A percentile compares a stretch with the other conserved stretches of the same genome.
These are phyloP conservation scores for Cronartium ribicola DNA, from an alignment of 1,284 basidiomycete species.

Conservation along the genomic window DNA sequence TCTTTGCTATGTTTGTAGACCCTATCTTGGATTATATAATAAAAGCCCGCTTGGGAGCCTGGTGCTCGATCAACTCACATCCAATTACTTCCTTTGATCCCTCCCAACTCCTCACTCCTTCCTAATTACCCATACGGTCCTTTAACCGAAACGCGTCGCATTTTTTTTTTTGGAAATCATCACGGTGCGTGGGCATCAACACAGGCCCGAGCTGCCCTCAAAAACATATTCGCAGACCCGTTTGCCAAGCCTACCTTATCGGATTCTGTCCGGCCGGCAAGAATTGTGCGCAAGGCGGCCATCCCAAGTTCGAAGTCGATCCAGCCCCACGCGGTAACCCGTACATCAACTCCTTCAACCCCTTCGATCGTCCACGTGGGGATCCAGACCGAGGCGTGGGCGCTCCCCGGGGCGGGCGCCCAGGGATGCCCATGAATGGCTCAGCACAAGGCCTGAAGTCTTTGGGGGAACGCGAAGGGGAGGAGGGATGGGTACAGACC, in stretches of 20 bases:
- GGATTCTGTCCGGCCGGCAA: constrained; percentile 94
- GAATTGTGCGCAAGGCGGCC: constrained; percentile 74
- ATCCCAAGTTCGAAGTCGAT: constrained; percentile 54
- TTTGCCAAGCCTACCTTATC: constrained; percentile 84
- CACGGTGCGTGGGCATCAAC: background rate
- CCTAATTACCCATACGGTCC: too few relatives aligned
- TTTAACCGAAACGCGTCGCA: background rate
- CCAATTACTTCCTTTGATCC: background rate
- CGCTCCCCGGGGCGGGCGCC: constrained; percentile 1
- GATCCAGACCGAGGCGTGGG: constrained; percentile 34
- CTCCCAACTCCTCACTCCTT: too few relatives aligned
- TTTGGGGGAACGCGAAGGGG: constrained; percentile 5
- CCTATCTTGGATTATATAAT: background rate
- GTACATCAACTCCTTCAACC: constrained; percentile 42
- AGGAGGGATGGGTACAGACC: constrained; percentile 45
- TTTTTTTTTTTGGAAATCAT: background rate
- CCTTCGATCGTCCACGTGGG: constrained; percentile 39
- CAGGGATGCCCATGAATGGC: background rate
- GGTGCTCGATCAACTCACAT: constrained; percentile 3
- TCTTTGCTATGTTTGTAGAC: constrained; percentile 44
- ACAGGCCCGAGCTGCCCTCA: constrained; percentile 81
- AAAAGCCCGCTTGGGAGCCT: background rate
- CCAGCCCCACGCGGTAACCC: constrained; percentile 46
- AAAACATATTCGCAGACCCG: constrained; percentile 84
- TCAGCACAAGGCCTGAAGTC: constrained; percentile 5